Evolutionary conservation across 2,329 filamentous ascomycete genomes (phyloP).

Genomic region (Penicillium olsonii): DNA sequence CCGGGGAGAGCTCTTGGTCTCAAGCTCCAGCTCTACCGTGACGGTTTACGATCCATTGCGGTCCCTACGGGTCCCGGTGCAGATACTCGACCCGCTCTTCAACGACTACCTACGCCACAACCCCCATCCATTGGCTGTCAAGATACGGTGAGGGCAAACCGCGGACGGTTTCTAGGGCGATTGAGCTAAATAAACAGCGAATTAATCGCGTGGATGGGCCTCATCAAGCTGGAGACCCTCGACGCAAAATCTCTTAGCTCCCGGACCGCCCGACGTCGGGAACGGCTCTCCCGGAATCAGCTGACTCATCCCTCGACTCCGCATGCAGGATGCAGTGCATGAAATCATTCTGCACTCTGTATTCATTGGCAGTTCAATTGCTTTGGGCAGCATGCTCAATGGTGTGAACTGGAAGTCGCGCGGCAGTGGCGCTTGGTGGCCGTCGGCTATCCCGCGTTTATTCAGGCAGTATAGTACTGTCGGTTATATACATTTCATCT

Average conservation of each 20-base stretch:
- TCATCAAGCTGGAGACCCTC: constrained; percentile 10
- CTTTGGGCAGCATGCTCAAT: too few species aligned
- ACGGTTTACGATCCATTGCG: background rate
- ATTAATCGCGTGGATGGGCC: background rate
- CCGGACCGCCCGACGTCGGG: constrained; percentile 17
- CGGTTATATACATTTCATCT: too few species aligned
- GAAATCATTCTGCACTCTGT: background rate
- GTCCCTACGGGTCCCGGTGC: constrained; percentile 6
- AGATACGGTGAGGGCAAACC: constrained; percentile 6
- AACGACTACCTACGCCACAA: constrained; percentile 8
- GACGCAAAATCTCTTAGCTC: constrained; percentile 25
- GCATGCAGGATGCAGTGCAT: constrained; percentile 5
- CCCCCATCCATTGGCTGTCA: constrained; percentile 11
- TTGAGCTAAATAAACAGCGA: constrained; percentile 2
- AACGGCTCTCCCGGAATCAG: constrained; percentile 21
- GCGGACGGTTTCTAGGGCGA: background rate
- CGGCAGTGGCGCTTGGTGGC: background rate
- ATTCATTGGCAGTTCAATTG: background rate
- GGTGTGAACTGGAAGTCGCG: background rate
- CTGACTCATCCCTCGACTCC: constrained; percentile 20
- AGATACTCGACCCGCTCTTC: constrained; percentile 11
- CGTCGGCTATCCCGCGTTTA: background rate
- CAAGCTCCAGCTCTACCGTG: background rate
- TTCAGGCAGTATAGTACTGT: too few species aligned
- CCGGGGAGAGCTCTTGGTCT: background rate